Conservation (phyloP, 2,329 filamentous ascomycete species). For the Tympanopsis confertula region DNA sequence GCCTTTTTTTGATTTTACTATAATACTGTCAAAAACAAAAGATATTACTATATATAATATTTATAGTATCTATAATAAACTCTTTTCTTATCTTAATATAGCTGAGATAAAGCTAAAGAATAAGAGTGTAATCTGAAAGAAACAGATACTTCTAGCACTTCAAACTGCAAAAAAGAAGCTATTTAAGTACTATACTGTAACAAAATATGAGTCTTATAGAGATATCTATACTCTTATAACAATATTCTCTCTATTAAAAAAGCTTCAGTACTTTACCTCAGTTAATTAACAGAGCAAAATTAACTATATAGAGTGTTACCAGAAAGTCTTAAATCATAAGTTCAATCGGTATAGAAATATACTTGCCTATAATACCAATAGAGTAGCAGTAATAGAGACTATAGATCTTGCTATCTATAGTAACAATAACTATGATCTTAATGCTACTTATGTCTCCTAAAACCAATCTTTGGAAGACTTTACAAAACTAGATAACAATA, state of each 20-base stretch:
- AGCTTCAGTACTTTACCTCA: neutral
- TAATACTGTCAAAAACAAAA: conserved; percentile 5
- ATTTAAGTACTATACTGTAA: neutral
- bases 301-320: too few relatives aligned
- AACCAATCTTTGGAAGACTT: too few relatives aligned
- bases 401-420: too few relatives aligned
- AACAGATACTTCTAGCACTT: neutral
- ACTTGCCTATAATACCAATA: too few relatives aligned
- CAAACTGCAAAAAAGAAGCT: neutral
- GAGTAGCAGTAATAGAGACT: too few relatives aligned
- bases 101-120: conserved; percentile 3
- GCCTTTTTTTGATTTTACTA: conserved; percentile 8
- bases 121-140: conserved; percentile 4
- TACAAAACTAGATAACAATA: too few relatives aligned
- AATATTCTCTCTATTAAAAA: neutral
- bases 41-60: conserved; percentile 8
- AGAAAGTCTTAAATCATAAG: too few relatives aligned
- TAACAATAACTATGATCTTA: too few relatives aligned
- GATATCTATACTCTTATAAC: neutral
- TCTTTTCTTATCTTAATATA: conserved; percentile 7
- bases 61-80: conserved; percentile 9
- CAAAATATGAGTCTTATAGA: neutral
- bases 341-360: too few relatives aligned
- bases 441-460: too few relatives aligned
- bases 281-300: too few relatives aligned